phyloP scores from a whole-genome alignment of 768 basidiomycete species.

The Collybia sp. region DNA sequence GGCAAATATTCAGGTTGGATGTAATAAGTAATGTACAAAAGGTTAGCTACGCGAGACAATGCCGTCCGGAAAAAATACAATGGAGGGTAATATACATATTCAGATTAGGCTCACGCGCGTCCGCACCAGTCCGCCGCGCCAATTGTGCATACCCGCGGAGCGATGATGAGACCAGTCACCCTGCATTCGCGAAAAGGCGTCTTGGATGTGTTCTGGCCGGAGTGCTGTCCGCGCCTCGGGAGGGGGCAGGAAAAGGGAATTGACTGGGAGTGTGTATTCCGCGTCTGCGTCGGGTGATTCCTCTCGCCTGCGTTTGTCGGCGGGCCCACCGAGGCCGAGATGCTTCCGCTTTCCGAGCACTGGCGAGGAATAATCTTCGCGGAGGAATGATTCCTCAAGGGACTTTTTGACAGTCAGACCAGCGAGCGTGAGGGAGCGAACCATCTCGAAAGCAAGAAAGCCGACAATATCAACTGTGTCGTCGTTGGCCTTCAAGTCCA shows the following conservation, averaged over 20 bases:
- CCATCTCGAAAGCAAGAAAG: constrained; percentile 97
- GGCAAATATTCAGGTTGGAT: constrained; percentile 7
- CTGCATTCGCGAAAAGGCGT: constrained; percentile 90
- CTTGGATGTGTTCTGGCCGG: constrained; percentile 82
- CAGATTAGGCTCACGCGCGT: constrained; percentile 78
- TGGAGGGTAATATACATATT: constrained; percentile 10
- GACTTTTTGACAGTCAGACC: constrained; percentile 81
- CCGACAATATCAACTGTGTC: constrained; percentile 96
- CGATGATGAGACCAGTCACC: constrained; percentile 77
- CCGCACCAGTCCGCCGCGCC: constrained; percentile 80
- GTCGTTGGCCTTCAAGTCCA: constrained; percentile 88
- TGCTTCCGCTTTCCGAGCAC: constrained; percentile 70
- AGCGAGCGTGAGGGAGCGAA: constrained; percentile 85
- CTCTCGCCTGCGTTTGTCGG: constrained; percentile 51
- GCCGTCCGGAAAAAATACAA: constrained; percentile 11
- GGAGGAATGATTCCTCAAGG: constrained; percentile 65
- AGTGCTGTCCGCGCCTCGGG: constrained; percentile 77
- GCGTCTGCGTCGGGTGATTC: constrained; percentile 57
- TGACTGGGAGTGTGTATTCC: constrained; percentile 62
- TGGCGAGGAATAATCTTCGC: constrained; percentile 63
- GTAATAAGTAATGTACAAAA: constrained; percentile 20
- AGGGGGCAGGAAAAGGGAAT: constrained; percentile 76
- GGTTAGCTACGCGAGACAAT: constrained; percentile 15
- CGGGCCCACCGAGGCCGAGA: constrained; percentile 35
- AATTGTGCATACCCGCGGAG: constrained; percentile 85